Base-by-base conservation (phyloP, 805 yeast genomes). In the Candida sonorensis region DNA sequence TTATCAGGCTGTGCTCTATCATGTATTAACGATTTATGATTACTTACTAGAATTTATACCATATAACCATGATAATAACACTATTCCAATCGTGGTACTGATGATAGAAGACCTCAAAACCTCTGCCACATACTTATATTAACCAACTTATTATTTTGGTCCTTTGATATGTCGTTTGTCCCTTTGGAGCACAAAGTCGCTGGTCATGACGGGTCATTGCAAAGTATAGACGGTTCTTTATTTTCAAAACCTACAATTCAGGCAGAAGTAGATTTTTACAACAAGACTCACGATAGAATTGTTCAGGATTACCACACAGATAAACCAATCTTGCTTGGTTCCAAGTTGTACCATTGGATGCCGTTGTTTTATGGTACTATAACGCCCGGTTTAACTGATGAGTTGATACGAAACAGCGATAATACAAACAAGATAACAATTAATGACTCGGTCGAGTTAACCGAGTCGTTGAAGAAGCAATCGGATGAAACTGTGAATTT, bases 121-220 rank as follows among this genome's bases (percentile, higher is more conserved):
- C n/a, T n/a, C n/a, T n/a, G n/a, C 6, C 24, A 8, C 12, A 10
- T 8, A 8, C 12, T 7, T 22, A 22, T 22, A 6, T 19, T 8
- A 8, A 19, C 10, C 21, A 19, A 7, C 7, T 7, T 10, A 19
- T 10, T 19, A 19, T 10, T 19, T 19, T 8, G 10, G 7, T 10
- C 21, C 7, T 19, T 10, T 19, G n/a, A 5, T 11, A 52, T 50
- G 55, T 28, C 49, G 8, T 37, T 51, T 22, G 36, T 56, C 57
- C 54, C 66, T 51, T 34, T 63, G 50, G 42, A 61, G 47, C 84
- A 82, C 49, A 81, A 77, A 57, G 97, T 92, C 3, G 97, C 97
- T 0, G 98, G 98, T 5, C 98, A 90, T 49, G 83, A 68, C 5
- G 97, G 95, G 0, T 72, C 81, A 3, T 45, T 85, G 33, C 70